phyloP scores from a whole-genome alignment of 306 rosid species.

The Prunus dulcis region DNA sequence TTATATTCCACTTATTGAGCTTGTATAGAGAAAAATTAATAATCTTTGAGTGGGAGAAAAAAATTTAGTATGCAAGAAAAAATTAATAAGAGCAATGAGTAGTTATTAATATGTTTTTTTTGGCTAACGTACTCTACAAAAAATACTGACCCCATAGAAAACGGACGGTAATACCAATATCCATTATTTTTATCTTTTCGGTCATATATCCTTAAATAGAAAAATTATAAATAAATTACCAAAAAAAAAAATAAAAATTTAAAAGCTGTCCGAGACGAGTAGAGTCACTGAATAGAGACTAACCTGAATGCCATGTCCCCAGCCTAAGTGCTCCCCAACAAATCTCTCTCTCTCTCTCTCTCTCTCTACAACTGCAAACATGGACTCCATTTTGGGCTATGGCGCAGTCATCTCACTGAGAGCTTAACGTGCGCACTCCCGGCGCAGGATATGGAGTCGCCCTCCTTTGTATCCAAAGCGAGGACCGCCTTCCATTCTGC shows the following conservation, averaged over 20 bases:
- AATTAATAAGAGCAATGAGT: too few relatives aligned
- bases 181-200: neutral
- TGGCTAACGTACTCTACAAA: too few relatives aligned
- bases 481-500: conserved; percentile 96
- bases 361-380: neutral
- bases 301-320: neutral
- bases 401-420: neutral
- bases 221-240: neutral
- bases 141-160: neutral
- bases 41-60: too few relatives aligned
- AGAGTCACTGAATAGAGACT: neutral
- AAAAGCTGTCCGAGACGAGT: neutral
- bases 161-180: neutral
- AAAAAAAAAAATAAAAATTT: neutral
- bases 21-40: too few relatives aligned
- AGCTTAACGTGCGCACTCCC: conserved; percentile 27
- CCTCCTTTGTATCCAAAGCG: conserved; percentile 87
- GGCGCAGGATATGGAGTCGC: conserved; percentile 64
- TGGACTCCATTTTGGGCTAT: neutral
- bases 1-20: too few relatives aligned
- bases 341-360: neutral
- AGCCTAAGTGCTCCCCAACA: neutral
- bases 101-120: too few relatives aligned
- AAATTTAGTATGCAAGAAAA: too few relatives aligned
- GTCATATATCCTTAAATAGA: neutral